Evolutionary conservation across 169 alveolate species (phyloP).

Genomic region (Cryptosporidium meleagridis): DNA sequence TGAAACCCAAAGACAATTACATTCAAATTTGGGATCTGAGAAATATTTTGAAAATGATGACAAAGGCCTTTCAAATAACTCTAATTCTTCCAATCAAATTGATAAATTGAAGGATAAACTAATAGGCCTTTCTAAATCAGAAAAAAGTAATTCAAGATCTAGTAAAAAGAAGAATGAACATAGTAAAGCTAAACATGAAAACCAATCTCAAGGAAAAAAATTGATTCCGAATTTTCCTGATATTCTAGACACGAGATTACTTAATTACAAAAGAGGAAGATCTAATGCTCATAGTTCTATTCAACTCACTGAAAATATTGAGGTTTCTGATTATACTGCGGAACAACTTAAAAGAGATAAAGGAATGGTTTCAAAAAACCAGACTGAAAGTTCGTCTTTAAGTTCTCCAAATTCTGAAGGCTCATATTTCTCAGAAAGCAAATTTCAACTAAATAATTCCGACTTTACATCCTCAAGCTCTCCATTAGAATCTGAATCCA

Average conservation of each 20-base stretch:
- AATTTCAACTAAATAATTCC: neutral
- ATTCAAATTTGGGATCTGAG: neutral
- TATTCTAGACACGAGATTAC: conserved; percentile 30
- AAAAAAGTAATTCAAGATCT: conserved; percentile 1
- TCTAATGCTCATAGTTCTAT: conserved; percentile 48
- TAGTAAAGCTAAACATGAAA: neutral
- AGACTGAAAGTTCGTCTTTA: conserved; percentile 37
- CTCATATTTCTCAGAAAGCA: neutral
- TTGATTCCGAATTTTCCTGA: conserved; percentile 30
- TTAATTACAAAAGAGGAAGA: conserved; percentile 52
- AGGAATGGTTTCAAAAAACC: neutral
- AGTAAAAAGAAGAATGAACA: conserved; percentile 4
- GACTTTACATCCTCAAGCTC: conserved; percentile 8
- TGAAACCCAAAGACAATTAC: neutral
- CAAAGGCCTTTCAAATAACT: neutral
- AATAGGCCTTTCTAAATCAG: neutral
- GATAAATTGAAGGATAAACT: neutral
- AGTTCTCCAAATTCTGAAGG: conserved; percentile 32
- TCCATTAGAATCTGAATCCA: neutral
- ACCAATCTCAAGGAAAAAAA: neutral
- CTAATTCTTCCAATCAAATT: neutral
- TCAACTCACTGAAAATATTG: conserved; percentile 63
- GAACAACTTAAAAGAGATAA: conserved; percentile 28
- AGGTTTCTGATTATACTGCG: conserved; percentile 41
- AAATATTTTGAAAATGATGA: neutral